phyloP scores from a whole-genome alignment of 257 asterid genomes.

The Solanum chilense region DNA sequence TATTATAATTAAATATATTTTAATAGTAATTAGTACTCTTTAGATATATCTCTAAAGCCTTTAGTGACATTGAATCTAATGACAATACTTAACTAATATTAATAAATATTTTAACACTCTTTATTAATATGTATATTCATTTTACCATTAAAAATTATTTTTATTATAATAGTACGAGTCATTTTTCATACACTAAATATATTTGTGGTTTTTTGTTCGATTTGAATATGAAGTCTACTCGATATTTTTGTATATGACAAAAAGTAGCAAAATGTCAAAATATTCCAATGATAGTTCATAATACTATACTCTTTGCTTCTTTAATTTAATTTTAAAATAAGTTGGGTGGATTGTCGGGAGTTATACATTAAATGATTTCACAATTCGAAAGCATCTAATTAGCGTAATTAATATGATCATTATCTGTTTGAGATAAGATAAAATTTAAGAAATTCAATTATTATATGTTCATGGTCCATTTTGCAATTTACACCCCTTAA shows the following conservation, averaged over 20 bases:
- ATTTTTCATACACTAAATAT: background rate
- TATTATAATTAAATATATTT: too few relatives aligned
- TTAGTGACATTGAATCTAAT: too few relatives aligned
- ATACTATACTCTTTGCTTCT: background rate
- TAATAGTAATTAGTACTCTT: too few relatives aligned
- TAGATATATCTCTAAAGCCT: too few relatives aligned
- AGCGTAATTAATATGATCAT: background rate
- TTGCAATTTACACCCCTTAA: background rate
- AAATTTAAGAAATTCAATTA: background rate
- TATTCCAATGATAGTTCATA: background rate
- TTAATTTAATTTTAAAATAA: background rate
- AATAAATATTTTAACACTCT: too few relatives aligned
- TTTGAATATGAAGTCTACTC: background rate
- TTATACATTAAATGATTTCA: background rate
- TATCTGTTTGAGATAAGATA: background rate
- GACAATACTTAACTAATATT: too few relatives aligned
- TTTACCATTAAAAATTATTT: too few relatives aligned
- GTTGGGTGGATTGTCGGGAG: background rate
- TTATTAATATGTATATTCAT: too few relatives aligned
- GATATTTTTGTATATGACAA: background rate
- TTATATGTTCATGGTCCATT: background rate
- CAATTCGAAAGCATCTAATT: background rate
- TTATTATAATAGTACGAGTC: too few relatives aligned
- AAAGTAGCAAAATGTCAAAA: background rate
- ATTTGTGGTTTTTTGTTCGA: background rate